phyloP scores from a whole-genome alignment of 768 basidiomycete species.

The Boletus rubescentipes region DNA sequence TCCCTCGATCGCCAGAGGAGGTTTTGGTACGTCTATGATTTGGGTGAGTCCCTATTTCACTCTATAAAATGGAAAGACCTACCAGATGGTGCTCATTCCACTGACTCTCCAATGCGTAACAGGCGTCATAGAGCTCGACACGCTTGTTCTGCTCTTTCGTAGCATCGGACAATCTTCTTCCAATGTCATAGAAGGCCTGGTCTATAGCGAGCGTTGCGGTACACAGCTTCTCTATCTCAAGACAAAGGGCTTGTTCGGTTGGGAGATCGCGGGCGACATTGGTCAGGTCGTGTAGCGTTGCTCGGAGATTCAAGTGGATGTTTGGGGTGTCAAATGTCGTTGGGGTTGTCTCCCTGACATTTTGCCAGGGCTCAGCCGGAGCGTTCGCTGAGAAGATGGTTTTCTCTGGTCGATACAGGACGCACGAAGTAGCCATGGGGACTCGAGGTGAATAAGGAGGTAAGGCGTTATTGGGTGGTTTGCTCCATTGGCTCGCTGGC shows the following conservation, averaged over 20 bases:
- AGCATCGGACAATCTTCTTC: conserved; percentile 7
- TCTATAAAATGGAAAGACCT: neutral
- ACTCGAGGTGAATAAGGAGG: no score
- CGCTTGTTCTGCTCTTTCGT: conserved; percentile 7
- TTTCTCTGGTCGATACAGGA: neutral
- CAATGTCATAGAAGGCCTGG: conserved; percentile 15
- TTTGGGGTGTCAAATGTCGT: neutral
- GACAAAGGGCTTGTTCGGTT: conserved; percentile 11
- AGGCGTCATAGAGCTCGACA: conserved; percentile 10
- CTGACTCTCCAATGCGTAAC: conserved; percentile 7
- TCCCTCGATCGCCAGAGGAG: conserved; percentile 23
- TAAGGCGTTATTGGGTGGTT: neutral
- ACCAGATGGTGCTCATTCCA: conserved; percentile 19
- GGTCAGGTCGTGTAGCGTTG: neutral
- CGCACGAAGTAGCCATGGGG: conserved; percentile 9
- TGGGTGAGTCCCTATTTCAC: neutral
- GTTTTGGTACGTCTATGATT: conserved; percentile 9
- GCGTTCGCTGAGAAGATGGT: neutral
- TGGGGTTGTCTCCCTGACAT: neutral
- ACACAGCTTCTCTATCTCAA: conserved; percentile 18
- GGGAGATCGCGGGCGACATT: conserved; percentile 4
- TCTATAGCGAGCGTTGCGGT: conserved; percentile 17
- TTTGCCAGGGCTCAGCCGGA: neutral
- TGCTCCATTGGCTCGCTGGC: neutral
- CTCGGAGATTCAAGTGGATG: neutral